Conservation (phyloP, 106 monocot species). For the Triglochin maritima region DNA sequence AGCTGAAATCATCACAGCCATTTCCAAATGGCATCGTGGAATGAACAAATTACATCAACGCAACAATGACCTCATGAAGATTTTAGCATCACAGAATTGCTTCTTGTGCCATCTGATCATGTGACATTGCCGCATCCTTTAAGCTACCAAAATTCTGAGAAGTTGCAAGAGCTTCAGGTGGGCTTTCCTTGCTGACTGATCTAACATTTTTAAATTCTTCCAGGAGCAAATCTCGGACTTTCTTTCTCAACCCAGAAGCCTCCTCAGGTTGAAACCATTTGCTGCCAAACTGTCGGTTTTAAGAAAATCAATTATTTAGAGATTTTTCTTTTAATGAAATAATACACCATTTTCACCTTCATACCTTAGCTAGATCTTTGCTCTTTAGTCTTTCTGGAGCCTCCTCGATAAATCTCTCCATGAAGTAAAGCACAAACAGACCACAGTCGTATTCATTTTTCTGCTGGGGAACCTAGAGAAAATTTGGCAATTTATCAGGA, state of each 20-base stretch:
- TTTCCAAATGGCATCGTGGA: too few relatives aligned
- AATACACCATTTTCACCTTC: neutral
- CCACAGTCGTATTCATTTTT: slow-evolving; percentile 94
- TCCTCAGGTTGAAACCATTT: slow-evolving; percentile 68
- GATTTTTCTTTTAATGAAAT: too few relatives aligned
- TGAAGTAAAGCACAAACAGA: slow-evolving; percentile 86
- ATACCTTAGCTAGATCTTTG: slow-evolving; percentile 64
- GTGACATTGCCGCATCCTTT: too few relatives aligned
- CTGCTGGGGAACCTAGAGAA: slow-evolving; percentile 76
- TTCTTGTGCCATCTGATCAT: too few relatives aligned
- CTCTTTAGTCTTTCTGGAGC: slow-evolving; percentile 64
- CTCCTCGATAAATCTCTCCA: slow-evolving; percentile 66
- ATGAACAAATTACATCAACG: too few relatives aligned
- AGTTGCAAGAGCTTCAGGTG: neutral
- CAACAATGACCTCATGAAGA: too few relatives aligned
- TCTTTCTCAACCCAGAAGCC: slow-evolving; percentile 47
- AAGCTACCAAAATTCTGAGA: too few relatives aligned
- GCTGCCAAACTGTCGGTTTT: slow-evolving; percentile 21
- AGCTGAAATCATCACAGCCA: too few relatives aligned
- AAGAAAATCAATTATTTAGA: neutral
- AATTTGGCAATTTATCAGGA: neutral
- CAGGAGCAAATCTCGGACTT: slow-evolving; percentile 27
- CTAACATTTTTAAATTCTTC: slow-evolving; percentile 48
- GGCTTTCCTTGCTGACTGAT: slow-evolving; percentile 6
- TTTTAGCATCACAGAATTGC: too few relatives aligned